phyloP scores from a whole-genome alignment of 768 basidiomycete genomes.

The Mycena filopes region DNA sequence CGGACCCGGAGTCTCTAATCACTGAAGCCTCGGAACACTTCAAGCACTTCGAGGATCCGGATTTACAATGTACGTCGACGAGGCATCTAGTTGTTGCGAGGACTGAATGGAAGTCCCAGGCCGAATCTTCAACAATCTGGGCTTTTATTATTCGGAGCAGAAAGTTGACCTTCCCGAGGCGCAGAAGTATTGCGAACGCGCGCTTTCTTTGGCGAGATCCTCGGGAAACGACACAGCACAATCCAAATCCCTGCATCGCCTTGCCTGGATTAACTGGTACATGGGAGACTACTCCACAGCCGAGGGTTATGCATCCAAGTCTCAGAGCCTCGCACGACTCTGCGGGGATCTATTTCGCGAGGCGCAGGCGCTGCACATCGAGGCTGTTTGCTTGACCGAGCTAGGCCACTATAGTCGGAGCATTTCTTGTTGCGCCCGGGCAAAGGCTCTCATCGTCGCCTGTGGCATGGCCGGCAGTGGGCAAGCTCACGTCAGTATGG shows the following conservation, averaged over 20 bases:
- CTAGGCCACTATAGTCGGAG: background rate
- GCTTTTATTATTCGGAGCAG: background rate
- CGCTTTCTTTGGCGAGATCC: background rate
- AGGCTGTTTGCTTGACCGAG: background rate
- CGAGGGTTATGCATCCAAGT: background rate
- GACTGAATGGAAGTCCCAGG: background rate
- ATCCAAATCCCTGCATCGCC: background rate
- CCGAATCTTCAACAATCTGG: background rate
- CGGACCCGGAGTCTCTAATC: background rate
- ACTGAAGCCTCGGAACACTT: too few relatives aligned
- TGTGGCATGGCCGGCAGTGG: background rate
- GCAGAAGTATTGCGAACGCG: background rate
- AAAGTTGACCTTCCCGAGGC: background rate
- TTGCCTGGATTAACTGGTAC: background rate
- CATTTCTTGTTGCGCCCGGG: background rate
- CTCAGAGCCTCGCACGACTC: background rate
- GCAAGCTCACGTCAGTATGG: background rate
- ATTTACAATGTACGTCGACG: too few relatives aligned
- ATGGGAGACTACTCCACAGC: background rate
- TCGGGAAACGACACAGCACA: background rate
- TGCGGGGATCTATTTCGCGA: background rate
- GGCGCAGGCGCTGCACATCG: background rate
- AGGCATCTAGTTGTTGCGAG: too few relatives aligned
- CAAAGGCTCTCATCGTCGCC: background rate
- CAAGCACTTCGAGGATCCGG: too few relatives aligned